A percentile compares a stretch with the other conserved stretches of the same genome.
These are phyloP conservation scores for Spinellus fusiger DNA, from an alignment of 192 early-diverging fungal species.

Conservation along the genomic window DNA sequence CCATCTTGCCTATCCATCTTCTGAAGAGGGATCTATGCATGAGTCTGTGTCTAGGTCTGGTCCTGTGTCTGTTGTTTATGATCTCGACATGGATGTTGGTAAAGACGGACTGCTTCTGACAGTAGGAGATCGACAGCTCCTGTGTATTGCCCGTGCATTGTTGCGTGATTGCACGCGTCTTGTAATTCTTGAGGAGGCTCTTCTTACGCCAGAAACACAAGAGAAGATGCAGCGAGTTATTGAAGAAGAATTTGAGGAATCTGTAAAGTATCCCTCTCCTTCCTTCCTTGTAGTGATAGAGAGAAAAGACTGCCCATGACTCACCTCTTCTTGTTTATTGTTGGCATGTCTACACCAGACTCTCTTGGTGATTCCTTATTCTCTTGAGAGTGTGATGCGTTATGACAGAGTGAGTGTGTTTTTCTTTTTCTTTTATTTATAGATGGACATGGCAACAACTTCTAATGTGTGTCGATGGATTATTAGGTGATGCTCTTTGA, in stretches of 20 bases:
- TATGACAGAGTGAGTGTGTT: constrained; percentile 35
- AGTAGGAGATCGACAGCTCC: constrained; percentile 37
- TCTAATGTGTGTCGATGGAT: not conserved
- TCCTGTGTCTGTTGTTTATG: constrained; percentile 3
- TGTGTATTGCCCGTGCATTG: constrained; percentile 44
- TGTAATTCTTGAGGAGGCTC: constrained; percentile 84
- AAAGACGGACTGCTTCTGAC: constrained; percentile 28
- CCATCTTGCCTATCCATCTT: constrained; percentile 35
- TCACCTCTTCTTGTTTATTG: not conserved
- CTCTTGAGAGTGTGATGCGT: constrained; percentile 41
- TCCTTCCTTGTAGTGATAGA: too few species aligned
- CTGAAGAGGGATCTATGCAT: not conserved
- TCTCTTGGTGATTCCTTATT: constrained; percentile 46
- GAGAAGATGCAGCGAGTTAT: constrained; percentile 76
- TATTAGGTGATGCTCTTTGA: constrained; percentile 54
- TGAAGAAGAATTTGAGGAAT: constrained; percentile 63
- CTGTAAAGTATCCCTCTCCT: constrained; percentile 16
- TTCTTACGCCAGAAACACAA: constrained; percentile 77
- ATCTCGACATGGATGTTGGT: constrained; percentile 30
- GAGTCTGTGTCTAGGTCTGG: not conserved
- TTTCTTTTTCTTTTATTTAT: not conserved
- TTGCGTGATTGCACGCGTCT: constrained; percentile 38
- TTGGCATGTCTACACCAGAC: constrained; percentile 10
- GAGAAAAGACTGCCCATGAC: too few species aligned
- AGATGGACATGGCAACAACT: not conserved